These are phyloP conservation scores for Cytidiella melzeri DNA, from an alignment of 768 basidiomycete genomes.

Conservation along the genomic window DNA sequence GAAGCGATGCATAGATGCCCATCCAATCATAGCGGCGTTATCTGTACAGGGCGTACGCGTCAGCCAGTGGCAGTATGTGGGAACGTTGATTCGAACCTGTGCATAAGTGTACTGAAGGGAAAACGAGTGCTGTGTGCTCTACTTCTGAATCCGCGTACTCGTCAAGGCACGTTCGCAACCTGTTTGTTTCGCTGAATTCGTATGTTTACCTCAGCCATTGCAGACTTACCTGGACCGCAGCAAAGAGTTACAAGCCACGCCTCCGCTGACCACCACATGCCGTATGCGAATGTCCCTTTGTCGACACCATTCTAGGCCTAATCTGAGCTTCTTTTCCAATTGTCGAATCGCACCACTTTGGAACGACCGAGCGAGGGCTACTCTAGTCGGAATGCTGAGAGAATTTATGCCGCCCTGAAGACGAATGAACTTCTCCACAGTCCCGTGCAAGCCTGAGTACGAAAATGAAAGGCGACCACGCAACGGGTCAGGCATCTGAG, in stretches of 20 bases:
- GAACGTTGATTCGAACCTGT: conserved; percentile 51
- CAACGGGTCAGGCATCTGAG: conserved; percentile 35
- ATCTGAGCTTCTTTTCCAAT: conserved; percentile 64
- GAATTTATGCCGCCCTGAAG: conserved; percentile 31
- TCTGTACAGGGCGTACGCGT: conserved; percentile 39
- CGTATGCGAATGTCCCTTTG: conserved; percentile 37
- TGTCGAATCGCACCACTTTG: conserved; percentile 68
- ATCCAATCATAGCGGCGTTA: conserved; percentile 96
- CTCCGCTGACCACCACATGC: conserved; percentile 81
- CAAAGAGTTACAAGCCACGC: conserved; percentile 83
- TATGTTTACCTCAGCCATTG: too few species aligned
- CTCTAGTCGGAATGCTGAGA: conserved; percentile 22
- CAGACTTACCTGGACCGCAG: conserved; percentile 53
- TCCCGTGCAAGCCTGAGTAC: conserved; percentile 70
- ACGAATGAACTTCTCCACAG: conserved; percentile 53
- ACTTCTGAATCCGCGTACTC: conserved; percentile 17
- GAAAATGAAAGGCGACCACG: conserved; percentile 63
- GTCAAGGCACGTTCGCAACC: conserved; percentile 28
- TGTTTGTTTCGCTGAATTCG: too few species aligned
- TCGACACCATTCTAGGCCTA: conserved; percentile 44
- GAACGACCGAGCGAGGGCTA: conserved; percentile 62
- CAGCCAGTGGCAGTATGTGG: not conserved
- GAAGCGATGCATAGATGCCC: conserved; percentile 84
- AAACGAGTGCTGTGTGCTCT: conserved; percentile 43
- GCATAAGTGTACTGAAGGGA: conserved; percentile 76